Evolutionary conservation across 139 green algal species (phyloP).

Genomic region (Picochlorum sp.): DNA sequence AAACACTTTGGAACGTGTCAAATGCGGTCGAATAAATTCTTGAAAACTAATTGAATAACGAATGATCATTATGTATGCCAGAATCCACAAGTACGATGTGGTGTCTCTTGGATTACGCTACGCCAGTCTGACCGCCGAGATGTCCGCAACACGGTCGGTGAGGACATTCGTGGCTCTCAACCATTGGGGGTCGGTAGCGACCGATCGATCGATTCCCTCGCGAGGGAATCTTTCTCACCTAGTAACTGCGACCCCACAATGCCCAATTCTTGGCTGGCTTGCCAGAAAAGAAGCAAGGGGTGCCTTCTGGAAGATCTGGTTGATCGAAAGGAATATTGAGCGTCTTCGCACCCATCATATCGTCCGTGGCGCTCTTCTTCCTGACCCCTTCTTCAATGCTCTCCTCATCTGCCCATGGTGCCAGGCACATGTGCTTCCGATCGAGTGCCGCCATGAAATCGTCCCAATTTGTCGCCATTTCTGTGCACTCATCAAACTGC

Average conservation of each 20-base stretch:
- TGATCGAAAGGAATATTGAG: conserved; percentile 90
- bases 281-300: conserved; percentile 83
- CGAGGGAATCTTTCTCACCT: conserved; percentile 1
- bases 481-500: conserved; percentile 51
- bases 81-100: no score
- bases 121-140: no score
- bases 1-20: no score
- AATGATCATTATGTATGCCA: no score
- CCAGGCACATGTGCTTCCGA: conserved; percentile 82
- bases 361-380: conserved; percentile 61
- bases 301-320: conserved; percentile 73
- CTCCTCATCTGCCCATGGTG: conserved; percentile 83
- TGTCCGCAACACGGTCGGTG: no score
- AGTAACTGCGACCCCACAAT: conserved; percentile 94
- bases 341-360: conserved; percentile 90
- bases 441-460: conserved; percentile 90
- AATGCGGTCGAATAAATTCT: no score
- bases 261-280: conserved; percentile 94
- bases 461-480: conserved; percentile 72
- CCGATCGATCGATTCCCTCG: no score
- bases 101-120: no score
- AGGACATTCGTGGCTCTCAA: no score
- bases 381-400: conserved; percentile 87
- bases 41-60: no score
- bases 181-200: no score